A percentile compares a stretch with the other conserved stretches of the same genome.
Conservation (phyloP, 2,329 filamentous ascomycete species). For the Coniochaeta sp. region DNA sequence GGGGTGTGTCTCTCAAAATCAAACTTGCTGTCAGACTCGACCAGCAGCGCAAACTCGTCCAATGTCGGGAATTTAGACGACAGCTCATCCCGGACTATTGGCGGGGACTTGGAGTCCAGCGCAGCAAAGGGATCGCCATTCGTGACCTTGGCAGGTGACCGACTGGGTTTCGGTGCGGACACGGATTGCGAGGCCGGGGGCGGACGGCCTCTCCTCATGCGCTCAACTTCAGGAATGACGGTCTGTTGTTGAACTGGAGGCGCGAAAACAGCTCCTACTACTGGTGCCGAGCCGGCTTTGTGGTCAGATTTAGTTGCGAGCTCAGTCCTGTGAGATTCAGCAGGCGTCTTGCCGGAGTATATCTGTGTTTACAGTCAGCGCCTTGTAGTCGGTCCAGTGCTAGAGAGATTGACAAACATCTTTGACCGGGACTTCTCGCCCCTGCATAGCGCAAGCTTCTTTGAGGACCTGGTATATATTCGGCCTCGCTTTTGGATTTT, state of each 20-base stretch:
- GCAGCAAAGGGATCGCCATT: slow-evolving; percentile 83
- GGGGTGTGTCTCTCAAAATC: slow-evolving; percentile 63
- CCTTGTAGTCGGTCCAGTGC: slow-evolving; percentile 11
- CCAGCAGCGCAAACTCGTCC: slow-evolving; percentile 85
- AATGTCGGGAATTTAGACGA: slow-evolving; percentile 82
- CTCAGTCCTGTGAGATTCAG: slow-evolving; percentile 48
- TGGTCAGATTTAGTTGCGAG: slow-evolving; percentile 47
- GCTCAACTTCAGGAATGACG: slow-evolving; percentile 78
- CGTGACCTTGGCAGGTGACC: slow-evolving; percentile 63
- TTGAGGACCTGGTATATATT: slow-evolving; percentile 91
- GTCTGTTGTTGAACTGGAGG: slow-evolving; percentile 65
- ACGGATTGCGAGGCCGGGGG: slow-evolving; percentile 30
- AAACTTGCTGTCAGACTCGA: slow-evolving; percentile 78
- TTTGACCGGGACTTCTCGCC: slow-evolving; percentile 76
- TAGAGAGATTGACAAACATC: slow-evolving; percentile 55
- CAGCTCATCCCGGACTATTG: slow-evolving; percentile 64
- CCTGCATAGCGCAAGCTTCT: slow-evolving; percentile 84
- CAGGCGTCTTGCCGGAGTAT: slow-evolving; percentile 57
- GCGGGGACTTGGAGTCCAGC: slow-evolving; percentile 60
- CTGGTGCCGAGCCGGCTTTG: slow-evolving; percentile 45
- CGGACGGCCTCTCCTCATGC: slow-evolving; percentile 85
- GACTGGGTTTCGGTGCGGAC: slow-evolving; percentile 46
- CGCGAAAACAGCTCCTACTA: slow-evolving; percentile 75
- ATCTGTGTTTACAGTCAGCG: slow-evolving; percentile 46
- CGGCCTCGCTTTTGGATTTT: slow-evolving; percentile 69